Base-by-base conservation (phyloP, 805 yeast genomes). In the Candida ponderosae region DNA sequence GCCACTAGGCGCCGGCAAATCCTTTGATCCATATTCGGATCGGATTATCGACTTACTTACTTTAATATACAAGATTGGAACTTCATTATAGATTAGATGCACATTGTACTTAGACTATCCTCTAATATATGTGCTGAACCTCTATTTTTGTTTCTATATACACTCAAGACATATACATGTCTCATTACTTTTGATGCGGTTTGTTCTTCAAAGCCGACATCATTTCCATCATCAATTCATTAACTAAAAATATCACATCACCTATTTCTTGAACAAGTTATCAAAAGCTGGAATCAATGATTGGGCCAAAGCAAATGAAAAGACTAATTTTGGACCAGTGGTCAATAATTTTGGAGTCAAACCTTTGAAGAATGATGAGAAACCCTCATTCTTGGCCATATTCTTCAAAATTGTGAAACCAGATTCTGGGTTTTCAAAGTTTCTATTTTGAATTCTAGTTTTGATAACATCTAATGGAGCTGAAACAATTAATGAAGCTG, bases 381-480 rank as follows among this genome's bases (percentile, higher is more conserved):
- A 35, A 45, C 97, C 98, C 68, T 93, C 98, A 57, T 83, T 86
- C 60, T 78, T 83, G 43, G 81, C 74, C 82, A 94, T 93, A 65
- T 90, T 89, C 67, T 86, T 88, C 64, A 93, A 72, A 53, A 93
- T 93, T 28, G 83, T 85, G 62, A 90, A 69, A 30, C 99, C 99
- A 34, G 87, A 73, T 68, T 93, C 96, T 44, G 95, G 95, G 65
- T 88, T 84, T 54, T 89, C 97, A 53, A 93, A 93, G 70, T 82
- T 87, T 65, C 79, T 81, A 74, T 93, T 93, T 68, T 93, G 99
- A 56, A 93, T 93, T 71, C 99, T 82, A 43, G 99, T 93, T 74
- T 93, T 93, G 65, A 93, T 90, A 40, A 93, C 97, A 59, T 93
- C 99, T 55, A 93, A 74, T 34, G 99, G 99, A 38, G 98, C 98